Evolutionary conservation across 768 basidiomycete genomes (phyloP), one percentile per base, ranked within the genome.

Genomic region (Xerocomellus amylosporus): DNA sequence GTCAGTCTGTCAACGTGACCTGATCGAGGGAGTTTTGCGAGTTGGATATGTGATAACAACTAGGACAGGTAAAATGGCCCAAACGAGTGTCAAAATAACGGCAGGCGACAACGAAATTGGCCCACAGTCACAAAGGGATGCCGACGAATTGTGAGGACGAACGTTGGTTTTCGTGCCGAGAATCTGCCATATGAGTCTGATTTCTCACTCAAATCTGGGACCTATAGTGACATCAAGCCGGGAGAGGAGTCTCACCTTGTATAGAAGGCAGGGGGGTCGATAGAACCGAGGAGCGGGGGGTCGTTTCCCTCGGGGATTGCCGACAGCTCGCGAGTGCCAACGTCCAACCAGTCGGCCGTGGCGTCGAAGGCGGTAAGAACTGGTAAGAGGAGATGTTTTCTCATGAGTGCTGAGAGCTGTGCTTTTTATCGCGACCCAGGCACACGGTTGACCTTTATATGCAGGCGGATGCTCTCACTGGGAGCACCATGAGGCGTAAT

Each of bases 121-220:
- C 64, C 61, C 51, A 53, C 56, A 45, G 50, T 51, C 20, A 44
- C 42, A 24, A 41, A 46, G 44, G 48, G 52, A 17, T 34, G 31
- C 54, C 60, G 49, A 39, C 66, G 53, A 66, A 65, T 68, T 59
- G 51, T 44, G 43, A 42, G 45, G 50, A 55, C 64, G 58, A 66
- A 67, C 66, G 66, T 69, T 69, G 64, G 55, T 43, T 7, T 49
- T 20, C 19, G 52, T 54, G 49, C 58, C 41, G 46, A 45, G 50
- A 44, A 58, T 36, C 51, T 64, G 50, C 62, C 62, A 54, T 59
- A 51, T 47, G 46, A 39, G 47, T 12, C 10, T 34, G 51, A 40
- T 49, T 58, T 60, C 44, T 58, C 61, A 59, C 48, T 57, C 38
- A 45, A n/a, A 26, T 38, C 36, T 44, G 12, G 30, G 8, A 33